These are phyloP conservation scores for Onygenales sp. DNA, from an alignment of 2,329 filamentous ascomycete species.

Conservation along the genomic window DNA sequence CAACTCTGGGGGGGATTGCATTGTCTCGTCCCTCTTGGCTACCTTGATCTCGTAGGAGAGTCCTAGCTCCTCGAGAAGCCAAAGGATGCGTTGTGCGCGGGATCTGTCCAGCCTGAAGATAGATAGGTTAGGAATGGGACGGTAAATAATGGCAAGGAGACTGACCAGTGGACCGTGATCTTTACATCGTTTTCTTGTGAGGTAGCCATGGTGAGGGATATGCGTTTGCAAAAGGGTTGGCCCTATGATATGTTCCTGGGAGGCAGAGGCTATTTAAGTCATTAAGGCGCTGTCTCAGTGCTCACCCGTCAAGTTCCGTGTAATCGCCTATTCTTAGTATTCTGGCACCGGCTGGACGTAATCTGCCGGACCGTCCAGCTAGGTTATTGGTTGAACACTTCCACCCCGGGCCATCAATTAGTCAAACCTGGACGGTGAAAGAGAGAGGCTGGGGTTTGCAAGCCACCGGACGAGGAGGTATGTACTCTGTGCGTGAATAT, in stretches of 20 bases:
- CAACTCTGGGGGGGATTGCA: constrained; percentile 64
- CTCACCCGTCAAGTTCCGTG: too few relatives aligned
- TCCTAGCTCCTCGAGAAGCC: constrained; percentile 75
- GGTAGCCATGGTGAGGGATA: constrained; percentile 9
- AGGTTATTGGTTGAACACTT: too few relatives aligned
- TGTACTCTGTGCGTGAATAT: too few relatives aligned
- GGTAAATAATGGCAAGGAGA: neutral
- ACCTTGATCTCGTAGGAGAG: constrained; percentile 70
- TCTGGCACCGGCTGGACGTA: too few relatives aligned
- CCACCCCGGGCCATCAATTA: too few relatives aligned
- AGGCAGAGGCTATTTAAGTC: neutral
- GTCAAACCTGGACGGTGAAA: too few relatives aligned
- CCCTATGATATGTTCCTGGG: too few relatives aligned
- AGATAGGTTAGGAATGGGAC: constrained; percentile 2
- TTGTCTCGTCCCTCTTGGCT: constrained; percentile 59
- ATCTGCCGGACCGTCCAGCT: too few relatives aligned
- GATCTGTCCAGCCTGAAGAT: constrained; percentile 66
- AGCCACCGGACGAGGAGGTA: too few relatives aligned
- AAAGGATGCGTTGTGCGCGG: constrained; percentile 71
- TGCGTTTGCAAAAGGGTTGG: neutral
- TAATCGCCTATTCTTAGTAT: too few relatives aligned
- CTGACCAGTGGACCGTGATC: constrained; percentile 56
- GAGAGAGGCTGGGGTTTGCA: too few relatives aligned
- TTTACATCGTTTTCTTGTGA: constrained; percentile 32
- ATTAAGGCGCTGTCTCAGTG: too few relatives aligned